Evolutionary conservation across 768 basidiomycete species (phyloP).

Genomic region (Suillus brevipes): DNA sequence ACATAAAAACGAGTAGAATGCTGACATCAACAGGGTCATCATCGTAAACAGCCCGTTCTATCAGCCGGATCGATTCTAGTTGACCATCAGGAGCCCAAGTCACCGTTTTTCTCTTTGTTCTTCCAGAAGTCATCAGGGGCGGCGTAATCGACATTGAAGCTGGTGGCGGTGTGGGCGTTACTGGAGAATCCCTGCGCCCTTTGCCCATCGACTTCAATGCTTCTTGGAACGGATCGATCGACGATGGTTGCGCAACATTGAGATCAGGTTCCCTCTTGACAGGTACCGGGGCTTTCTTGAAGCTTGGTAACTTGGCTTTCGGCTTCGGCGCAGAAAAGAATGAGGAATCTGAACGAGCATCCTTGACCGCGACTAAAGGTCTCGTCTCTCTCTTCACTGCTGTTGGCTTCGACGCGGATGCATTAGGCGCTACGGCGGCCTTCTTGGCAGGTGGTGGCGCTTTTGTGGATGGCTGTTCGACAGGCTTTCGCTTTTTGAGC

Average conservation of each 20-base stretch:
- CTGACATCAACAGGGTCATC: slow-evolving; percentile 88
- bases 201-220: slow-evolving; percentile 75
- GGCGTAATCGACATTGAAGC: slow-evolving; percentile 31
- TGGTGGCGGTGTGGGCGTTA: slow-evolving; percentile 58
- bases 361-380: slow-evolving; percentile 50
- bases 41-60: slow-evolving; percentile 86
- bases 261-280: slow-evolving; percentile 52
- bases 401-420: slow-evolving; percentile 27
- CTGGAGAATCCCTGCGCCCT: slow-evolving; percentile 60
- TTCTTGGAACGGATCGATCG: slow-evolving; percentile 81
- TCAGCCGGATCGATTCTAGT: slow-evolving; percentile 74
- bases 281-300: slow-evolving; percentile 70
- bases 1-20: slow-evolving; percentile 42
- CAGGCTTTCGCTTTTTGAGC: slow-evolving; percentile 73
- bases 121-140: slow-evolving; percentile 41
- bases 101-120: slow-evolving; percentile 74
- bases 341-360: slow-evolving; percentile 82
- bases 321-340: slow-evolving; percentile 88
- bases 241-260: slow-evolving; percentile 74
- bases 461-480: slow-evolving; percentile 48
- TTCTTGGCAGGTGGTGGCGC: slow-evolving; percentile 66
- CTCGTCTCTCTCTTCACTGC: slow-evolving; percentile 61
- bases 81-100: slow-evolving; percentile 75
- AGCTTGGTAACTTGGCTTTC: slow-evolving; percentile 80
- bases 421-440: slow-evolving; percentile 42